These are phyloP conservation scores for Castanopsis chinensis DNA, from an alignment of 306 rosid genomes.

Conservation along the genomic window DNA sequence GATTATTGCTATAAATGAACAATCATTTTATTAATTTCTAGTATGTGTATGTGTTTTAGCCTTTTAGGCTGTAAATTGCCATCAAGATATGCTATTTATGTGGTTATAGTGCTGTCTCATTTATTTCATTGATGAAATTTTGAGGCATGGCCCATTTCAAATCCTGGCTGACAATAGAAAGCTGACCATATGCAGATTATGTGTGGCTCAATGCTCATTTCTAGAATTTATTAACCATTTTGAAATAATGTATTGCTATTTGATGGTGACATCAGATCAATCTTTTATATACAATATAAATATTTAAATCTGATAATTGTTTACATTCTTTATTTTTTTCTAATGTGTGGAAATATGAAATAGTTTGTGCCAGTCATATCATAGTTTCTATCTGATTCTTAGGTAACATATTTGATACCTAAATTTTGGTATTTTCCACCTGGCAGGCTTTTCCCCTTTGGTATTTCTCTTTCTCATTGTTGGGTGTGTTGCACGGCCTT, in stretches of 20 bases:
- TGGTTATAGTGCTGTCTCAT: background rate
- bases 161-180: background rate
- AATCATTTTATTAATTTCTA: background rate
- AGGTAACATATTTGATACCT: background rate
- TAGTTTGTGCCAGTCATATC: background rate
- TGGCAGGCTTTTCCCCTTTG: slow-evolving; percentile 47
- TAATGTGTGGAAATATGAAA: background rate
- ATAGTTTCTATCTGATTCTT: background rate
- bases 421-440: background rate
- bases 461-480: slow-evolving; percentile 45
- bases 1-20: background rate
- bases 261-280: background rate
- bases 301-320: background rate
- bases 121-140: background rate
- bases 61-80: background rate
- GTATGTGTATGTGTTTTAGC: background rate
- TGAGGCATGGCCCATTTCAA: background rate
- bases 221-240: background rate
- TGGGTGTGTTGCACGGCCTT: slow-evolving; percentile 64
- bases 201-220: background rate
- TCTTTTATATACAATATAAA: background rate
- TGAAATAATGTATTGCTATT: background rate
- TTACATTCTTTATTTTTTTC: too few species aligned
- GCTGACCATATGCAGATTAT: background rate
- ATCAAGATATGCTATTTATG: background rate